phyloP scores from a whole-genome alignment of 2,329 filamentous ascomycete genomes.

The Cladophialophora bantiana region DNA sequence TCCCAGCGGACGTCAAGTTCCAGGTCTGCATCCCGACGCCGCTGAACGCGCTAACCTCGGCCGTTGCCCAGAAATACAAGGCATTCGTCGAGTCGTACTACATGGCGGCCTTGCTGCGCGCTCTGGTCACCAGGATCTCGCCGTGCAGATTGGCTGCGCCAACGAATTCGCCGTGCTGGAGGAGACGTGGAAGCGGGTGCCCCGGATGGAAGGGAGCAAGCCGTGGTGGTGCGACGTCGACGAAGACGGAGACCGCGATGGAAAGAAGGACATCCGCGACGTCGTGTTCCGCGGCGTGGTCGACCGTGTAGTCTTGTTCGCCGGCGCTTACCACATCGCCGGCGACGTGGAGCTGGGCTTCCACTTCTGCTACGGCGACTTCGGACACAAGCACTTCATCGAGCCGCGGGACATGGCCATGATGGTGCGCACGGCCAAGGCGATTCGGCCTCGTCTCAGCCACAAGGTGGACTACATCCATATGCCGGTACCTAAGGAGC shows the following conservation, averaged over 20 bases:
- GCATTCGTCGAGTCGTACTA: conserved; percentile 43
- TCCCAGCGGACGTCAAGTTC: conserved; percentile 44
- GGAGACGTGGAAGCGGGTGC: conserved; percentile 4
- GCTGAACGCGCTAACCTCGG: conserved; percentile 34
- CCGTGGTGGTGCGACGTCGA: conserved; percentile 45
- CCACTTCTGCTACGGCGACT: conserved; percentile 59
- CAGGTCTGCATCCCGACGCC: conserved; percentile 47
- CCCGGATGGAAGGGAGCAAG: conserved; percentile 29
- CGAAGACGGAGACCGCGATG: not conserved
- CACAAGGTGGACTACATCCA: conserved; percentile 52
- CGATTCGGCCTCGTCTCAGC: conserved; percentile 40
- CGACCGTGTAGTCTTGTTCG: conserved; percentile 45
- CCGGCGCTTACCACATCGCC: conserved; percentile 42
- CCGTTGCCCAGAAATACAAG: conserved; percentile 39
- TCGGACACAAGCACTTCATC: conserved; percentile 53
- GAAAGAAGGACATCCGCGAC: not conserved
- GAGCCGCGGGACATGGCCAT: conserved; percentile 50
- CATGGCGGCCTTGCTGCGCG: conserved; percentile 39
- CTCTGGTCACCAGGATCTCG: conserved; percentile 42
- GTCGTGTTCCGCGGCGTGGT: conserved; percentile 47
- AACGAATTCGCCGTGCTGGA: conserved; percentile 43
- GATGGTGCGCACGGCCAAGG: conserved; percentile 50
- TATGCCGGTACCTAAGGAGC: conserved; percentile 53
- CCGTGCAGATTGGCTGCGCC: conserved; percentile 45
- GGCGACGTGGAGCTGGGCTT: conserved; percentile 52